Base-by-base conservation (phyloP, 2,329 filamentous ascomycete genomes). In the Raffaelea arxii region DNA sequence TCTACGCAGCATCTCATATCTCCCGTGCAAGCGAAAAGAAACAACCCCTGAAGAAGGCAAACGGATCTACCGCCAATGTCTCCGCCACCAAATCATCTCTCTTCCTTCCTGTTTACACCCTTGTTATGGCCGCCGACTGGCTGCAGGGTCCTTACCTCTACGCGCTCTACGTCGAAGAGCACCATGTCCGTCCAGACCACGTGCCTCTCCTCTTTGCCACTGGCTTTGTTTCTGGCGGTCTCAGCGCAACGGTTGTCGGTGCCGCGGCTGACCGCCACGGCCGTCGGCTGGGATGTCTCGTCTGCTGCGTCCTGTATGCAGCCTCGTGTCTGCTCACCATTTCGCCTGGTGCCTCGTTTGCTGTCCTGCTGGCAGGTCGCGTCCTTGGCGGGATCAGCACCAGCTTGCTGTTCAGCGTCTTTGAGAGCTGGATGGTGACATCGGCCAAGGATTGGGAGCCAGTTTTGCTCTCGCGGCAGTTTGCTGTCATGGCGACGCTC, bases 351-450 rank as follows among this genome's bases (percentile, higher is more conserved):
- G 57, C 60, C 4, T 44, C 54, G 39, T 47, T 69, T 2, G 58
- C 61, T 4, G 42, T 75, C 11, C 62, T 82, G 5, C 71, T 78
- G 45, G 46, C 66, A 1, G 77, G 77, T 12, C 65, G 77, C 42
- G 58, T 74, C 1, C 65, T 78, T 4, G 75, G 74, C 21, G 77
- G 77, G 0, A 49, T 80, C 40, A 71, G 69, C 24, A 74, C 75
- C 27, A 77, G 74, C 23, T 58, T 80, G 36, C 64, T 80, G 25
- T 80, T 75, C 62, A 76, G 69, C 38, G 72, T 70, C 5, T 79
- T 80, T 51, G 76, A 81, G 58, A 75, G 72, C 53, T 81, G 77
- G 76, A 74, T 80, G 65, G 70, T 80, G 24, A 69, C 72, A 4
- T n/a, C n/a, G n/a, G n/a, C n/a, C n/a, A n/a, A n/a, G n/a, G n/a